Evolutionary conservation across 306 rosid genomes (phyloP).

Genomic region (Dryas octopetala): DNA sequence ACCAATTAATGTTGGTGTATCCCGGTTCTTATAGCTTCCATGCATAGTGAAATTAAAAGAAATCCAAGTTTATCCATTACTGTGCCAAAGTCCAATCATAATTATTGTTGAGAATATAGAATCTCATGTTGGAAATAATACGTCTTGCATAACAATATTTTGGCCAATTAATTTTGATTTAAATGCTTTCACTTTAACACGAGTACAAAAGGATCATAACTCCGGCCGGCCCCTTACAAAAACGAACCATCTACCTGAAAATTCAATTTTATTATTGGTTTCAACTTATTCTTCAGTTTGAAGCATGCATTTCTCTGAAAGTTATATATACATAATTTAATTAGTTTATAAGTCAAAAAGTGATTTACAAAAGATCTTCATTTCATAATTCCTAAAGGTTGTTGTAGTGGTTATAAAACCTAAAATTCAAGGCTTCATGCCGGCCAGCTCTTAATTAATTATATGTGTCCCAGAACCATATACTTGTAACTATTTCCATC

Average conservation of each 20-base stretch:
- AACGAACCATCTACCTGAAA: too few species aligned
- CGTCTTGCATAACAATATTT: too few species aligned
- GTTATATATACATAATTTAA: not conserved
- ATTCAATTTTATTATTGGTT: not conserved
- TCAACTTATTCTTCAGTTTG: not conserved
- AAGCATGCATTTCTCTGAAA: not conserved
- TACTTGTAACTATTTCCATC: not conserved
- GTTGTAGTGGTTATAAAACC: conserved; percentile 2
- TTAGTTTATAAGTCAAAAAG: not conserved
- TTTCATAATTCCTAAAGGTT: not conserved
- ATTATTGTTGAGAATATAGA: not conserved
- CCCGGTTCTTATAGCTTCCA: not conserved
- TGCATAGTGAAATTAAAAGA: not conserved
- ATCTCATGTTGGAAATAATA: too few species aligned
- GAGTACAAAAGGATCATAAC: too few species aligned
- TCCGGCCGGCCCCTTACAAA: not conserved
- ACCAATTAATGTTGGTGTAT: not conserved
- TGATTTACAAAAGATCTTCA: not conserved
- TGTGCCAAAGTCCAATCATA: not conserved
- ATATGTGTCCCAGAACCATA: not conserved
- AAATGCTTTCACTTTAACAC: too few species aligned
- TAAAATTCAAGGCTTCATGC: not conserved
- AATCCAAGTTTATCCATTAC: not conserved
- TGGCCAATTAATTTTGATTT: too few species aligned
- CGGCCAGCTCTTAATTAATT: not conserved